Base-by-base conservation (phyloP, 805 yeast genomes). In the Cyberlindnera veronae region DNA sequence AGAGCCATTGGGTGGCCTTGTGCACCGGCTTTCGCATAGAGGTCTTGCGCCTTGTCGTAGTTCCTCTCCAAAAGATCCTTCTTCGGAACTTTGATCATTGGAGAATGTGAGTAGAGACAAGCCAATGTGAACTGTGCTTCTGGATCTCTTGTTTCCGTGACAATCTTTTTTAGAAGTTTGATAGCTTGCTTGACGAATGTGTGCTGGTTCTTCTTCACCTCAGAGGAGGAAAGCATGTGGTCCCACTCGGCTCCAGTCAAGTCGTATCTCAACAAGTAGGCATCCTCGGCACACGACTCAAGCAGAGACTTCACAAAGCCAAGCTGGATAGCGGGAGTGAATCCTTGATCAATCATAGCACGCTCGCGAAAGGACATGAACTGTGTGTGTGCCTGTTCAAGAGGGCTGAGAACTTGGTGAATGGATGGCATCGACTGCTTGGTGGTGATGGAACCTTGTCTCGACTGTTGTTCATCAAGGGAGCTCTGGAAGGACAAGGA, bases 121-220 rank as follows among this genome's bases (percentile, higher is more conserved):
- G 83, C 93, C 44, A 81, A 59, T 39, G 73, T 71, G 46, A 74
- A 77, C 50, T 76, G 62, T 2, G 89, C 80, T 24, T 74, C 78
- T 8, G 81, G 71, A 23, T 74, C 66, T 41, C 68, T 64, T n/a
- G 72, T 69, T 6, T 71, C 62, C 16, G 68, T 61, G 6, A 74
- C 70, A 13, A 84, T 62, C 52, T 76, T 77, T 43, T 77, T 80
- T 44, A 81, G 60, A 10, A 79, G 73, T 53, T 80, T 79, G 33
- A 76, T 64, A 2, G 86, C 78, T 32, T 79, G 79, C 28, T 66
- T 64, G 8, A 72, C 57, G 60, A 84, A 81, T 22, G 69, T 70
- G 32, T 72, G 77, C 38, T 77, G 67, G 53, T 79, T 81, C 41
- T 71, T 69, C 27, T 64, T 62, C 38, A 76, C 63, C 29, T 71